phyloP scores from a whole-genome alignment of 73 alveolate species.

The Paramecium bursaria region DNA sequence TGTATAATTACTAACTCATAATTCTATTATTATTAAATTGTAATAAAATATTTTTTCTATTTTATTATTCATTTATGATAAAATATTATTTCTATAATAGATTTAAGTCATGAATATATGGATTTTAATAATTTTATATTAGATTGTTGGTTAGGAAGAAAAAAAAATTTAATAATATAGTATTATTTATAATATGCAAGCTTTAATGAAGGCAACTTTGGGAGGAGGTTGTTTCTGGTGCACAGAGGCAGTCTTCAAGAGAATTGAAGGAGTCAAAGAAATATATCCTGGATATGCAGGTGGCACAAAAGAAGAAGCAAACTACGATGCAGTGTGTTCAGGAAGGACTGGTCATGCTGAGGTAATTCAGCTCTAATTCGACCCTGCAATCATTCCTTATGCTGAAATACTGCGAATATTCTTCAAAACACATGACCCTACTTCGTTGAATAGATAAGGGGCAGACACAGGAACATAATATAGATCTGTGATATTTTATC shows the following conservation, averaged over 20 bases:
- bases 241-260: constrained; percentile 64
- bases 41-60: too few species aligned
- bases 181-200: too few species aligned
- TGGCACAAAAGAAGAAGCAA: constrained; percentile 30
- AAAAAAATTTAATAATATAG: too few species aligned
- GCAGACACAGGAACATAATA: constrained; percentile 60
- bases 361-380: constrained; percentile 49
- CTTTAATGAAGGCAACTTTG: too few species aligned
- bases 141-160: too few species aligned
- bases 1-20: too few species aligned
- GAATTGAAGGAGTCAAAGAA: constrained; percentile 62
- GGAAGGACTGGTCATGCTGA: constrained; percentile 68
- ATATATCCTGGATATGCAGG: constrained; percentile 69
- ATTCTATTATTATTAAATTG: too few species aligned
- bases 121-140: too few species aligned
- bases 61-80: too few species aligned
- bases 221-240: constrained; percentile 75
- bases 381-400: constrained; percentile 25
- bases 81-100: too few species aligned
- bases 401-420: constrained; percentile 35
- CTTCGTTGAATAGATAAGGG: constrained; percentile 62
- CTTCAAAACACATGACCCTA: constrained; percentile 66
- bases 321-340: constrained; percentile 32
- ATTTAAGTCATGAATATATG: too few species aligned
- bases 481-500: constrained; percentile 63